Evolutionary conservation across 1,139 yeast genomes (phyloP).

Genomic region (Candida tunisiensis): DNA sequence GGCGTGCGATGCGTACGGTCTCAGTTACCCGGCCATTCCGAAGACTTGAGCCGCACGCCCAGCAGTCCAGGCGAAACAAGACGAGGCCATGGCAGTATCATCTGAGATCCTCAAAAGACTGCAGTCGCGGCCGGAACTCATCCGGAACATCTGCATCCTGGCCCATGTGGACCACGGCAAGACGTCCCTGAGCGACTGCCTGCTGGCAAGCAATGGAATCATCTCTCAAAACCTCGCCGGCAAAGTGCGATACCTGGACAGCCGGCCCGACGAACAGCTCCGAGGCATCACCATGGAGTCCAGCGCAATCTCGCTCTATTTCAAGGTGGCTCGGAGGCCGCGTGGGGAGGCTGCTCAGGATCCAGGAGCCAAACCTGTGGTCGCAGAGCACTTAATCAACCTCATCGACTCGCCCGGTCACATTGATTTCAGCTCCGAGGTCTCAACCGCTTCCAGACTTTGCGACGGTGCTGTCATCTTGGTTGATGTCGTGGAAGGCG

Average conservation of each 20-base stretch:
- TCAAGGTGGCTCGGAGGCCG: constrained; percentile 21
- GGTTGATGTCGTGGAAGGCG: constrained; percentile 97
- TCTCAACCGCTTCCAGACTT: constrained; percentile 82
- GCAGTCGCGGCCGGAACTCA: constrained; percentile 51
- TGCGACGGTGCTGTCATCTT: constrained; percentile 95
- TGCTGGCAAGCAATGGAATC: constrained; percentile 90
- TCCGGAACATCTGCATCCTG: constrained; percentile 83
- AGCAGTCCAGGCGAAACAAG: too few relatives aligned
- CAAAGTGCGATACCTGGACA: constrained; percentile 79
- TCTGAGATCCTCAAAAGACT: constrained; percentile 46
- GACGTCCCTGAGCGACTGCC: constrained; percentile 84
- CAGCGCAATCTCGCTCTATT: constrained; percentile 92
- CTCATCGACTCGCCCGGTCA: constrained; percentile 98
- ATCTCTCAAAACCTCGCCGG: constrained; percentile 94
- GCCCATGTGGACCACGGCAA: constrained; percentile 99
- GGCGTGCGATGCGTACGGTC: too few relatives aligned
- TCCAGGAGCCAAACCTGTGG: constrained; percentile 15
- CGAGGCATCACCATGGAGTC: constrained; percentile 95
- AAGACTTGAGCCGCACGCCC: too few relatives aligned
- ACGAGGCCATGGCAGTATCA: constrained; percentile 25
- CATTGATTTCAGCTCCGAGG: constrained; percentile 92
- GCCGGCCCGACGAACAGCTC: constrained; percentile 88
- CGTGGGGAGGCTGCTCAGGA: not conserved
- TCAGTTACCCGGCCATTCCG: too few relatives aligned
- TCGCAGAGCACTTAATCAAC: constrained; percentile 71